These are phyloP conservation scores for Plantago major DNA, from an alignment of 257 asterid genomes.

Conservation along the genomic window DNA sequence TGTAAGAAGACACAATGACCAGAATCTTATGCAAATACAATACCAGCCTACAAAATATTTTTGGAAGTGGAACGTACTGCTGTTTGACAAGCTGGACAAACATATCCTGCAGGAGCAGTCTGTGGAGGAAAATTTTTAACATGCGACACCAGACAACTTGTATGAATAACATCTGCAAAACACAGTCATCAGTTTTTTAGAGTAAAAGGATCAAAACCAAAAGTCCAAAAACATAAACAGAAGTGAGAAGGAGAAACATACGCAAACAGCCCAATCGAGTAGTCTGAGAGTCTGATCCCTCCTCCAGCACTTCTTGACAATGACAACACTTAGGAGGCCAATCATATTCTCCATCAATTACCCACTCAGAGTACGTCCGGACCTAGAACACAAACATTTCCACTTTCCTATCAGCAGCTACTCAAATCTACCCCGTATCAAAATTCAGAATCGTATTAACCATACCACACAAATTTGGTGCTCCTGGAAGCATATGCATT, in stretches of 20 bases:
- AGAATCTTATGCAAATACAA: background rate
- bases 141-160: constrained; percentile 75
- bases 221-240: background rate
- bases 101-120: constrained; percentile 86
- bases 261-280: constrained; percentile 98
- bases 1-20: no score
- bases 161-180: constrained; percentile 67
- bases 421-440: background rate
- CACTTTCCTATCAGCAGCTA: constrained; percentile 1
- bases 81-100: constrained; percentile 75
- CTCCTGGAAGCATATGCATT: constrained; percentile 90
- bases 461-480: constrained; percentile 96
- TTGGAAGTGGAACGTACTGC: constrained; percentile 43
- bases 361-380: constrained; percentile 93
- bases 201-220: constrained; percentile 1
- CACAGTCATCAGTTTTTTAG: constrained; percentile 9
- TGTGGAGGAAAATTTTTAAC: constrained; percentile 70
- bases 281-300: constrained; percentile 55
- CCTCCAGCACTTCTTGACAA: constrained; percentile 73
- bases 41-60: background rate
- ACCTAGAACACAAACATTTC: constrained; percentile 35
- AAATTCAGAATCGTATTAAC: constrained; percentile 5
- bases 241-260: constrained; percentile 35
- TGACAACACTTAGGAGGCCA: constrained; percentile 96
- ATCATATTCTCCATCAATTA: constrained; percentile 92